Evolutionary conservation across 2,329 filamentous ascomycete species (phyloP).

Genomic region (Pseudogymnoascus sp.): DNA sequence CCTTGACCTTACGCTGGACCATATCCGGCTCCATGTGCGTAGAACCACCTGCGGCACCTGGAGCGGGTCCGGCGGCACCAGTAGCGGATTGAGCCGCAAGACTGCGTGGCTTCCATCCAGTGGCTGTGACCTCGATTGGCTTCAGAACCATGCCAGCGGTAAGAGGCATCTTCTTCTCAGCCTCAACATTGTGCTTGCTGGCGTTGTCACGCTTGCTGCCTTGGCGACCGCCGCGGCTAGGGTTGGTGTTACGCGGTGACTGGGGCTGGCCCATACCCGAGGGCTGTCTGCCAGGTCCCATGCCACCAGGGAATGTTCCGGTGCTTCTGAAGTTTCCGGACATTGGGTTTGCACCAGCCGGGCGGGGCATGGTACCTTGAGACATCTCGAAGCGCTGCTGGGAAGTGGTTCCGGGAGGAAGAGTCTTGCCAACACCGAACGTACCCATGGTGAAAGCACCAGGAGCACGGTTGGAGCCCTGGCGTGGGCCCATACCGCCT

Average conservation of each 20-base stretch:
- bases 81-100: conserved; percentile 41
- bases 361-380: conserved; percentile 43
- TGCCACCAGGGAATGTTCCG: conserved; percentile 54
- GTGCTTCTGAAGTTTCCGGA: conserved; percentile 52
- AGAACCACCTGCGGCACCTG: conserved; percentile 38
- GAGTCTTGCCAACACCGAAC: conserved; percentile 55
- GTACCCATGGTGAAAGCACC: conserved; percentile 60
- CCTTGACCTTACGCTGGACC: conserved; percentile 98
- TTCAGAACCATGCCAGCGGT: conserved; percentile 77
- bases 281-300: conserved; percentile 58
- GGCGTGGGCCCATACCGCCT: conserved; percentile 40
- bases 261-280: conserved; percentile 57
- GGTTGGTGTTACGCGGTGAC: conserved; percentile 56
- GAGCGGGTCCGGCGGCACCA: conserved; percentile 34
- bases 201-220: conserved; percentile 52
- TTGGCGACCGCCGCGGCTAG: conserved; percentile 53
- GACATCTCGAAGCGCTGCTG: conserved; percentile 66
- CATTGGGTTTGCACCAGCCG: conserved; percentile 45
- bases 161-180: conserved; percentile 83
- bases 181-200: conserved; percentile 55
- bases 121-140: conserved; percentile 63
- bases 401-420: conserved; percentile 72
- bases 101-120: conserved; percentile 85
- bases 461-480: conserved; percentile 44
- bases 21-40: conserved; percentile 76